Conservation (phyloP, 176 grass and related monocot species). For the Oryza australiensis region DNA sequence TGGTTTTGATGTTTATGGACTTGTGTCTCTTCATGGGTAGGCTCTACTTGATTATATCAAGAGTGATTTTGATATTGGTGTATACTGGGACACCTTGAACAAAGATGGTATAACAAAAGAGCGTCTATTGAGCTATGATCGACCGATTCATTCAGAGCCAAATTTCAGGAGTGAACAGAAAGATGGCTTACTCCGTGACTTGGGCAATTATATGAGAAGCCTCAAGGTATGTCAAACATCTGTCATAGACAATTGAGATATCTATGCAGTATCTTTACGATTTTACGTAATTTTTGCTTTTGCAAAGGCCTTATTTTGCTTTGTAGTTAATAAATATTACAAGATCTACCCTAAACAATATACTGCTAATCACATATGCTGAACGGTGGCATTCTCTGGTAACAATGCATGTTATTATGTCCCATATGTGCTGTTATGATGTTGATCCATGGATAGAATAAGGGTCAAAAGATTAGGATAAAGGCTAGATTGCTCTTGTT, state of each 20-base stretch:
- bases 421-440: not conserved
- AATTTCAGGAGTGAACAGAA: slow-evolving; percentile 84
- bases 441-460: not conserved
- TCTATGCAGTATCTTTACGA: slow-evolving; percentile 6
- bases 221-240: slow-evolving; percentile 68
- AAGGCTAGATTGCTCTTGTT: not conserved
- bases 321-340: not conserved
- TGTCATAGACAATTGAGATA: not conserved
- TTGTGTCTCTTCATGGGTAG: slow-evolving; percentile 47
- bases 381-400: not conserved
- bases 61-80: slow-evolving; percentile 72
- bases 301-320: not conserved
- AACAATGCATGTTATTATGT: not conserved
- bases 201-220: slow-evolving; percentile 84
- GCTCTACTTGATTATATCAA: slow-evolving; percentile 91
- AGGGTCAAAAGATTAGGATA: not conserved
- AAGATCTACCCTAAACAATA: slow-evolving; percentile 4
- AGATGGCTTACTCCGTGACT: slow-evolving; percentile 78
- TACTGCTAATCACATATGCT: not conserved
- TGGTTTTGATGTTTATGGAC: slow-evolving; percentile 33
- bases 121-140: slow-evolving; percentile 90
- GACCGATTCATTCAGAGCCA: slow-evolving; percentile 95
- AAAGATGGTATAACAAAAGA: slow-evolving; percentile 94
- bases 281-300: slow-evolving; percentile 26
- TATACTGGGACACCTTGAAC: slow-evolving; percentile 96